A percentile compares a stretch with the other conserved stretches of the same genome.
phyloP scores from a whole-genome alignment of 192 early-diverging fungal species.

The Powellomyces hirtus region DNA sequence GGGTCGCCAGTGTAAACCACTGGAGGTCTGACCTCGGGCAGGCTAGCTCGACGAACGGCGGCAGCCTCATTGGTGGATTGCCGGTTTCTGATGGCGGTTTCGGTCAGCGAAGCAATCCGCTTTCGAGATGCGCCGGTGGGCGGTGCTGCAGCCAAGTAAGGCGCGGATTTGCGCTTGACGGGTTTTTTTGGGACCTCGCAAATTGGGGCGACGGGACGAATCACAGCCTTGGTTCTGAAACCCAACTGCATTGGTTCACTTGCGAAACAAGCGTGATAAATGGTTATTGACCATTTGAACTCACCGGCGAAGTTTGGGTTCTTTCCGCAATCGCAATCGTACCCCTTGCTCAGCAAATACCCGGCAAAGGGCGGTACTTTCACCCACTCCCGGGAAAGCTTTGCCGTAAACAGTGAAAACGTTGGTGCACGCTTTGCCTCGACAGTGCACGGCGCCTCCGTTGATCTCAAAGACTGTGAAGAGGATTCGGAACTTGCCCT shows the following conservation, averaged over 20 bases:
- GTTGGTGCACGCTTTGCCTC: neutral
- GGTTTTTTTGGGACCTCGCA: no score
- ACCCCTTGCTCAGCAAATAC: slow-evolving; percentile 23
- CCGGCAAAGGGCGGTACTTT: slow-evolving; percentile 20
- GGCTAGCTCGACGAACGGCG: neutral
- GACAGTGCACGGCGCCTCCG: slow-evolving; percentile 22
- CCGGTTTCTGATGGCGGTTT: neutral
- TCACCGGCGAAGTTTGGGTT: slow-evolving; percentile 18
- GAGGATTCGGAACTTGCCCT: slow-evolving; percentile 10
- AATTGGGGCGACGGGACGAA: no score
- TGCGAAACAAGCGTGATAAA: neutral
- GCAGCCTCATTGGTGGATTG: neutral
- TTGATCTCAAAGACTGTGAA: slow-evolving; percentile 23
- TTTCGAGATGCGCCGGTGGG: neutral
- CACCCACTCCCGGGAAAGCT: slow-evolving; percentile 13
- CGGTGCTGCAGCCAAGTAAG: no score
- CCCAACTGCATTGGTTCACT: neutral
- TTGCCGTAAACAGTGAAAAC: slow-evolving; percentile 13
- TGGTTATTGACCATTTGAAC: neutral
- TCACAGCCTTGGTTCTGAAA: slow-evolving; percentile 1
- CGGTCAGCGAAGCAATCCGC: neutral
- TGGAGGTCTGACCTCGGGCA: neutral
- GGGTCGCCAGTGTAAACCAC: neutral
- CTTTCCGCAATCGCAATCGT: slow-evolving; percentile 15
- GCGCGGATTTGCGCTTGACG: neutral